Evolutionary conservation across 768 basidiomycete species (phyloP).

Genomic region (Xerocomellus dryophilus): DNA sequence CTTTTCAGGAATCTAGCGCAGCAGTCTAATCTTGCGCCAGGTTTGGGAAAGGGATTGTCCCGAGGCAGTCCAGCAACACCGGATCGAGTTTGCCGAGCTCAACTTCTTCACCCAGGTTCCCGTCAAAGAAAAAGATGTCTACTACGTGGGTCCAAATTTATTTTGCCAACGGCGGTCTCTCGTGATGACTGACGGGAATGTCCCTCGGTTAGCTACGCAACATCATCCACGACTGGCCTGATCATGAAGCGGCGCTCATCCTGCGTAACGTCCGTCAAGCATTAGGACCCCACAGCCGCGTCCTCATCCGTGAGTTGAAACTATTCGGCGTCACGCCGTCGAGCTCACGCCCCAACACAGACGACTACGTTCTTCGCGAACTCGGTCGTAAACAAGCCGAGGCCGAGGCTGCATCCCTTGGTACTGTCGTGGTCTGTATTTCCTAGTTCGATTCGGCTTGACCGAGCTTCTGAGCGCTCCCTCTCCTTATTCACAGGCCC

Average conservation of each 20-base stretch:
- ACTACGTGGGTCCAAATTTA: conserved; percentile 29
- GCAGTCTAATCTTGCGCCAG: conserved; percentile 9
- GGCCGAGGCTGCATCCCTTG: conserved; percentile 11
- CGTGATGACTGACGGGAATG: not conserved
- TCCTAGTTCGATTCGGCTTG: not conserved
- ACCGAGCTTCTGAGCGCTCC: not conserved
- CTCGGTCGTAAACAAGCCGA: conserved; percentile 15
- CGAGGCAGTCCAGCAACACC: conserved; percentile 21
- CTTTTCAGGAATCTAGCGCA: not conserved
- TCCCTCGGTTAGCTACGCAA: conserved; percentile 15
- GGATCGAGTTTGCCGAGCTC: conserved; percentile 29
- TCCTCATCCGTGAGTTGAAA: conserved; percentile 33
- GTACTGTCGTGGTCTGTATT: conserved; percentile 16
- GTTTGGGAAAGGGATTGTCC: conserved; percentile 26
- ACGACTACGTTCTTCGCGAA: conserved; percentile 22
- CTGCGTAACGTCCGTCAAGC: conserved; percentile 30
- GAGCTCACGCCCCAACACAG: conserved; percentile 8
- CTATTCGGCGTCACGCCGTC: not conserved
- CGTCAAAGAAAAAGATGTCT: conserved; percentile 26
- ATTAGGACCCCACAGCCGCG: conserved; percentile 28
- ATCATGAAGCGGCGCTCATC: conserved; percentile 25
- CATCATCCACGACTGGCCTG: conserved; percentile 36
- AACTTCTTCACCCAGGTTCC: conserved; percentile 32
- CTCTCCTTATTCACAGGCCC: conserved; percentile 25
- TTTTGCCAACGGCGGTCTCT: not conserved